Conservation (phyloP, 2,329 filamentous ascomycete genomes). For the Fusarium algeriense region DNA sequence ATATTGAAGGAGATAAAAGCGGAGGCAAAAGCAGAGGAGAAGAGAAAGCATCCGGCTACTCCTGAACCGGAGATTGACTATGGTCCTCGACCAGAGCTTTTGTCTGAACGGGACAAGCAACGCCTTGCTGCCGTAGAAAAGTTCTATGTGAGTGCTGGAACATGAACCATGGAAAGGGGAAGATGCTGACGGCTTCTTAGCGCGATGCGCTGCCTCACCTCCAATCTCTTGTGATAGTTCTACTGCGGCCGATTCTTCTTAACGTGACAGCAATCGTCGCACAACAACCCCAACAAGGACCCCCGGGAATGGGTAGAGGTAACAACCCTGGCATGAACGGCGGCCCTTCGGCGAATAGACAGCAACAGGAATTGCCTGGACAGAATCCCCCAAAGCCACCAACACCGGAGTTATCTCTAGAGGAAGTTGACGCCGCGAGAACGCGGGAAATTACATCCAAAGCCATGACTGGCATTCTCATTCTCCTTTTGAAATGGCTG, state of each 20-base stretch:
- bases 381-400: constrained; percentile 52
- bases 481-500: constrained; percentile 95
- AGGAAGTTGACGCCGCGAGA: constrained; percentile 85
- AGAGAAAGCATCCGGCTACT: constrained; percentile 29
- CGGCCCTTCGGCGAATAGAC: constrained; percentile 51
- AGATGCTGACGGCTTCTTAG: constrained; percentile 56
- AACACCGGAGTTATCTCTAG: constrained; percentile 66
- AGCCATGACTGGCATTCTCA: constrained; percentile 87
- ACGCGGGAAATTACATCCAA: constrained; percentile 90
- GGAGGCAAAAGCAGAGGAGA: constrained; percentile 51
- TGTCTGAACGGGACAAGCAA: constrained; percentile 69
- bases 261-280: constrained; percentile 89
- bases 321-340: constrained; percentile 58
- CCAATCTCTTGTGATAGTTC: constrained; percentile 92
- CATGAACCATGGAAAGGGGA: background rate
- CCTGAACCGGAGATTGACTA: constrained; percentile 52
- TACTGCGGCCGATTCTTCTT: constrained; percentile 87
- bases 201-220: constrained; percentile 82
- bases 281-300: constrained; percentile 64
- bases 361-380: constrained; percentile 48
- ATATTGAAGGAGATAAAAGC: constrained; percentile 57
- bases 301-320: constrained; percentile 57
- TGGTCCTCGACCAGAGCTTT: constrained; percentile 61
- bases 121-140: constrained; percentile 80
- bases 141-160: constrained; percentile 79